Evolutionary conservation across 257 asterid genomes (phyloP).

Genomic region (Rauvolfia tetraphylla): DNA sequence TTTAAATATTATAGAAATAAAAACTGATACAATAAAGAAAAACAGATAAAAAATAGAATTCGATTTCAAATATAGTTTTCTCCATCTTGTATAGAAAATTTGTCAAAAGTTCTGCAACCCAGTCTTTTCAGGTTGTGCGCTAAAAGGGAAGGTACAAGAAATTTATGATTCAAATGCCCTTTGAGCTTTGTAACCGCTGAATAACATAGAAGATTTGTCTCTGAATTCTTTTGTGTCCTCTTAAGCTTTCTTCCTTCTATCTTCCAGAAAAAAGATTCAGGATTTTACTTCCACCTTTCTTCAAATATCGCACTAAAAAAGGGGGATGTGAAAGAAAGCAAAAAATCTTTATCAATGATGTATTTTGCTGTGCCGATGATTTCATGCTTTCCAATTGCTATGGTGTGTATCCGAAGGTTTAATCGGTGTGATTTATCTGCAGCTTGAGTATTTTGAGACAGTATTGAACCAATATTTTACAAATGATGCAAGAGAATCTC

Average conservation of each 20-base stretch:
- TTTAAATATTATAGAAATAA: neutral
- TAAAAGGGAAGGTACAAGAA: neutral
- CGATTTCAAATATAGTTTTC: neutral
- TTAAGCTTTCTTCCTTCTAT: no score
- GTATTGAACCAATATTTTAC: conserved; percentile 91
- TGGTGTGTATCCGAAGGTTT: conserved; percentile 12
- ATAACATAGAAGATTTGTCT: neutral
- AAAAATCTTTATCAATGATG: neutral
- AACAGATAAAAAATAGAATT: neutral
- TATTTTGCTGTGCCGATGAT: neutral
- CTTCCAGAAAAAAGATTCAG: no score
- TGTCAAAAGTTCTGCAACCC: neutral
- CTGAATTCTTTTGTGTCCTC: neutral
- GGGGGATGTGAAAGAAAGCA: neutral
- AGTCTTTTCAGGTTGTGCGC: neutral
- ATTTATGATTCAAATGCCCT: neutral
- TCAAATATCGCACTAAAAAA: neutral
- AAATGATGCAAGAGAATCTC: conserved; percentile 86
- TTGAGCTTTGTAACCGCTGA: neutral
- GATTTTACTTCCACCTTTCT: neutral
- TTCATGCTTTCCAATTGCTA: neutral
- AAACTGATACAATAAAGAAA: no score
- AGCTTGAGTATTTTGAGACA: conserved; percentile 98
- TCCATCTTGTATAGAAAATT: no score
- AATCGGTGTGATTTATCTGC: conserved; percentile 35